phyloP scores from a whole-genome alignment of 805 yeast genomes.

The Wickerhamiella sergipiensis region DNA sequence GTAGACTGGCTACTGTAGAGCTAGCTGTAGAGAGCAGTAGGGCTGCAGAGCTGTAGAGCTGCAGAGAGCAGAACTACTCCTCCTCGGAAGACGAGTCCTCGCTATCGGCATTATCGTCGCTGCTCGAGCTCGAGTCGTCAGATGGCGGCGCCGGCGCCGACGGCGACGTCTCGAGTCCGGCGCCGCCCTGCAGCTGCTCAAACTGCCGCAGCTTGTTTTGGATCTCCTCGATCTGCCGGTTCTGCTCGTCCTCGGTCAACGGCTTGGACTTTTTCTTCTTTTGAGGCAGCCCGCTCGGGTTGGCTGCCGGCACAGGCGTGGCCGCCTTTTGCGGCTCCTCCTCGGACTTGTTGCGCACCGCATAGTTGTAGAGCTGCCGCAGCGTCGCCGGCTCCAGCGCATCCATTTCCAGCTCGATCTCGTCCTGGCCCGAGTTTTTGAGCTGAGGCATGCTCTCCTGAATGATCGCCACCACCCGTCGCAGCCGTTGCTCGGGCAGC shows the following conservation, averaged over 20 bases:
- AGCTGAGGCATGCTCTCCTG: conserved; percentile 60
- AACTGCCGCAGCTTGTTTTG: conserved; percentile 65
- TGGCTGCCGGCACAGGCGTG: background rate
- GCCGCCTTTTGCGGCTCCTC: conserved; percentile 7
- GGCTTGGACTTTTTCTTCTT: conserved; percentile 40
- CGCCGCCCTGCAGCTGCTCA: conserved; percentile 27
- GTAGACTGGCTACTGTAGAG: no score
- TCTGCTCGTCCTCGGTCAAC: conserved; percentile 51
- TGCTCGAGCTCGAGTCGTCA: conserved; percentile 16
- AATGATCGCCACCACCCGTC: conserved; percentile 72
- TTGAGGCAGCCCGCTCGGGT: conserved; percentile 8
- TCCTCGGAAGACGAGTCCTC: conserved; percentile 26
- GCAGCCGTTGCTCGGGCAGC: conserved; percentile 62
- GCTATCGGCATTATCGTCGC: conserved; percentile 18
- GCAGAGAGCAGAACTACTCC: conserved; percentile 19
- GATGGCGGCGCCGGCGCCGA: conserved; percentile 1
- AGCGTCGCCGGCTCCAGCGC: conserved; percentile 75
- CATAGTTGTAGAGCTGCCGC: conserved; percentile 69
- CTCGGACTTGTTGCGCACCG: conserved; percentile 31
- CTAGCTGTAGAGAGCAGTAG: no score
- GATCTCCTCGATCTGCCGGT: conserved; percentile 52
- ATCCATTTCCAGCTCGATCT: conserved; percentile 93
- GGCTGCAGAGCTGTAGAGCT: no score
- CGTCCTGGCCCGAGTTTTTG: conserved; percentile 55
- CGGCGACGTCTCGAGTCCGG: conserved; percentile 3